Evolutionary conservation across 176 grass and related monocot species (phyloP), one percentile per base, ranked within the genome.

Genomic region (Oryza longistaminata): DNA sequence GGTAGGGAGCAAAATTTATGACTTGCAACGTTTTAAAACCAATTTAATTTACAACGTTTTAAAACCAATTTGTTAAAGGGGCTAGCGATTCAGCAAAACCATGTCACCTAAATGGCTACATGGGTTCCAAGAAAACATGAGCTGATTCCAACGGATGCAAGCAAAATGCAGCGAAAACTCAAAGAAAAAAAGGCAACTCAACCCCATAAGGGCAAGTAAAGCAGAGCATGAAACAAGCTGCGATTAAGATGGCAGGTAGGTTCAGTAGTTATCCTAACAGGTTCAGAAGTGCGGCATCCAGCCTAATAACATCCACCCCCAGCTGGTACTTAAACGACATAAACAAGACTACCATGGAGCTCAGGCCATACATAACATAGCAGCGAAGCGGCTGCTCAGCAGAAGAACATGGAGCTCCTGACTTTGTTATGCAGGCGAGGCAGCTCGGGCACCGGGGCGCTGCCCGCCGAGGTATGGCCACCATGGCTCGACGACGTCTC

Each of bases 391-490:
- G 25, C 67, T 39, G 15, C 39, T 91, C 76, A 99, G 43, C 96
- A 96, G 80, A 99, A 99, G 84, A 99, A 99, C 93, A 99, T 96
- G 0, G 93, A 94, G 40, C 84, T 96, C 68, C 70, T 82, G 2
- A 97, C 93, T 33, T 92, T 95, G 12, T 95, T 86, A 9, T 98
- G 96, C 4, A 98, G 75, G 6, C 88, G 90, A n/a, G 96, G 93
- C 9, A 98, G 75, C 73, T 98, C 91, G 0, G 85, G 91, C 26
- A 98, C 93, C 0, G 91, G 81, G 3, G 53, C 64, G 1, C 88
- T 86, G 21, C 86, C 93, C 0, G 71, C 83, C 0, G 86, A 88
- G 0, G 89, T 83, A 44, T 92, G 91, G 0, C 83, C 81, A 0
- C 91, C 93, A 0, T 98, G 95, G 75, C 96, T 91, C 0, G 96